Evolutionary conservation across 202 grass and related monocot genomes (phyloP), one percentile per base, ranked within the genome.

Genomic region (Saccharum hybrid): DNA sequence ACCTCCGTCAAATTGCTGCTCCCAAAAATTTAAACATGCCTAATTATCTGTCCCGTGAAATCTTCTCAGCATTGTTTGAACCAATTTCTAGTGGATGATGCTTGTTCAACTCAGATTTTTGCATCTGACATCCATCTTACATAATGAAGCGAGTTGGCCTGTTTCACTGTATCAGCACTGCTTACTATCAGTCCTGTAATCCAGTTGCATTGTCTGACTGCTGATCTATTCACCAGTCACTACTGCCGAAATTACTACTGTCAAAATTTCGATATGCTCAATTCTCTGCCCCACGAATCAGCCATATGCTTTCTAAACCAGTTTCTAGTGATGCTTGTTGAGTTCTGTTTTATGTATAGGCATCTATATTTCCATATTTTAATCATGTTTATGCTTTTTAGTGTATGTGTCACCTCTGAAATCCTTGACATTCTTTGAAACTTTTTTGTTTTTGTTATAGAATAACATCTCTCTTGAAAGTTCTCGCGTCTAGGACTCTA

Each of bases 121-220:
- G 19, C 37, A 2, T 48, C 3, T 23, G 3, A 30, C 9, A 40
- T 39, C 33, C 14, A 52, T 36, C 4, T 46, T 49, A 19, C 14
- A 51, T 19, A 49, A 49, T 52, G 45, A 73, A 52, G 26, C 4
- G 43, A 4, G 26, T 11, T 52, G 45, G 15, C 18, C 31, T 22
- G 2, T 71, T 34, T 52, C 51, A 23, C 11, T 41, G 40, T 8
- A 11, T 13, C 7, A 23, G 3, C 42, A 19, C 30, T 48, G 41
- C 41, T 28, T 68, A 15, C 23, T 42, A 28, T 19, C 19, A 14
- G 61, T 81, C 83, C 33, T 70, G 7, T 79, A 65, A 65, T 61
- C 16, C 4, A 15, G 71, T 54, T 9, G 30, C 46, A 13, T 7
- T 62, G 22, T 22, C 31, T 68, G 60, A 22, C n/a, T 66, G n/a